Evolutionary conservation across 2,329 filamentous ascomycete genomes (phyloP), one percentile per base, ranked within the genome.

Genomic region (Hymenoscyphus albidus): DNA sequence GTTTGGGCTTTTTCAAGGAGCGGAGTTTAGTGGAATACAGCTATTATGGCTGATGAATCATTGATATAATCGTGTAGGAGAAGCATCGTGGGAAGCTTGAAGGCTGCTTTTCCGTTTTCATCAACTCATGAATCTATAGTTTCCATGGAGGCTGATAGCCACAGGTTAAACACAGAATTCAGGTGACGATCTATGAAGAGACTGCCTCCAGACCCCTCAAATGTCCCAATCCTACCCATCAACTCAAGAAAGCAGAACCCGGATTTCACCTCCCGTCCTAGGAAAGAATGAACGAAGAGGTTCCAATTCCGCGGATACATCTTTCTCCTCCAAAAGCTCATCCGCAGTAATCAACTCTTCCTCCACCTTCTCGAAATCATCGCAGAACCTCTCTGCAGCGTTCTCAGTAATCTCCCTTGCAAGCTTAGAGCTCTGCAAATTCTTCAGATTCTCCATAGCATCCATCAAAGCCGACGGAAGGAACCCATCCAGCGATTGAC

Each of bases 401-500:
- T 90, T 86, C 71, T 96, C 91, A 0, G 92, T 95, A 59, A 97
- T 85, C 58, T 88, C 82, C 58, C 91, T 85, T 14, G 90, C 89
- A 64, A 96, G 79, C 12, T 82, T 82, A 0, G 90, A 85, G 72
- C 91, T 90, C 67, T 90, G 87, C 1, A 99, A 78, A 54, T 85
- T 81, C 68, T 88, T 89, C 32, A 98, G 77, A 66, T 92, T 91
- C 60, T 95, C 90, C 71, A 91, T 87, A 2, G 93, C 93, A 75
- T 99, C 95, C 82, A 97, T 94, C 38, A 97, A 82, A 2, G 94
- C 95, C 1, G 92, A 96, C 0, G 95, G 93, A 31, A 99, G 80
- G 78, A 98, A 99, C 66, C 92, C 88, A 73, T 99, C 95, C 6
- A 99, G 81, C 51, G 83, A 84, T 71, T 93, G 91, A 71, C 91